A percentile compares a stretch with the other conserved stretches of the same genome.
Conservation (phyloP, 1,284 basidiomycete genomes). For the Apiotrichum akiyoshidainum region DNA sequence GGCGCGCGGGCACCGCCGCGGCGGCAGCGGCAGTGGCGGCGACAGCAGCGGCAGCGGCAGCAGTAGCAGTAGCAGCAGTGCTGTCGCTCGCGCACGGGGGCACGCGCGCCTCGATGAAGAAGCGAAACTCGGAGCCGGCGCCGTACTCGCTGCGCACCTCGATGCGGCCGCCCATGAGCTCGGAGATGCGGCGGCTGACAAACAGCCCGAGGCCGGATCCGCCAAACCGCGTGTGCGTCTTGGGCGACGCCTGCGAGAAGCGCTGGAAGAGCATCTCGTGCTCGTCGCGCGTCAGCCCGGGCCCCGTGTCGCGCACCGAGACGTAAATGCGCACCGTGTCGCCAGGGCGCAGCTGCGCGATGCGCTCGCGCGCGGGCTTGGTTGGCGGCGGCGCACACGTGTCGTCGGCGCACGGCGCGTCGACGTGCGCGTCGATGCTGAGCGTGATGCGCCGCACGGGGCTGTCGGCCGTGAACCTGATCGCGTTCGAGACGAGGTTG, state of each 20-base stretch:
- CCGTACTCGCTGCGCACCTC: conserved; percentile 42
- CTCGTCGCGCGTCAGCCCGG: conserved; percentile 27
- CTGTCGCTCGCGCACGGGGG: no score
- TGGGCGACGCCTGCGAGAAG: conserved; percentile 32
- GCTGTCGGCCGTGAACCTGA: conserved; percentile 41
- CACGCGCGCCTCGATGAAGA: conserved; percentile 37
- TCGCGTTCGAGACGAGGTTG: conserved; percentile 46
- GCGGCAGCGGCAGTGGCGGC: no score
- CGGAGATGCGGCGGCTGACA: conserved; percentile 36
- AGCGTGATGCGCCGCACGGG: conserved; percentile 29
- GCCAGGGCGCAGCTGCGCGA: conserved; percentile 3
- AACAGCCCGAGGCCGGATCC: conserved; percentile 41
- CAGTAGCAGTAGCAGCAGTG: no score
- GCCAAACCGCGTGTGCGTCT: conserved; percentile 34
- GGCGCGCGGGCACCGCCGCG: no score
- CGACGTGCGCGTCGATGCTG: conserved; percentile 31
- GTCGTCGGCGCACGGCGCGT: conserved; percentile 11
- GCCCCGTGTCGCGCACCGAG: conserved; percentile 28
- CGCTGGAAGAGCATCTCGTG: conserved; percentile 28
- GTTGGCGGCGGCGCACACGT: background rate
- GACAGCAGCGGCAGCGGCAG: background rate
- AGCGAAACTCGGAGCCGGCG: conserved; percentile 46
- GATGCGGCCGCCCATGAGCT: conserved; percentile 45
- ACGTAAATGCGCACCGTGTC: conserved; percentile 20
- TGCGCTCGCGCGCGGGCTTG: conserved; percentile 4